Base-by-base conservation (phyloP, 345 rosid species). In the Eucalyptus victrix region DNA sequence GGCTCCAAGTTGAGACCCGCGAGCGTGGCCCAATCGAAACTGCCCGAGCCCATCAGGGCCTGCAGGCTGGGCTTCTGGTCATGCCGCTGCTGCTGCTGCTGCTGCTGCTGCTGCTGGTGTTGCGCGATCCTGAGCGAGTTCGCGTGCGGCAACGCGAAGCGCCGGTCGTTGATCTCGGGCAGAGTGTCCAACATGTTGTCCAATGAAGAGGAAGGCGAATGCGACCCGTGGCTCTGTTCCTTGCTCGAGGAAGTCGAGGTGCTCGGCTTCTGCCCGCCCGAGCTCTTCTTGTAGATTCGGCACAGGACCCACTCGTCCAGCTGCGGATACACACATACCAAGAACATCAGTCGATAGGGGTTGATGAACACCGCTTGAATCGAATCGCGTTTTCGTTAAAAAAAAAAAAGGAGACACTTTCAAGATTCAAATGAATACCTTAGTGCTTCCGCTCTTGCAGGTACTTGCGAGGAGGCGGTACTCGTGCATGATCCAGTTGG, bases 401-500 rank as follows among this genome's bases (percentile, higher is more conserved):
- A 18, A 19, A 56, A 11, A 21, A 40, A 40, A 19, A 8, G 10
- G 42, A 42, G 30, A 76, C 9, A 76, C 4, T 23, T 23, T 40
- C 4, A 37, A 76, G 85, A 37, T 76, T 19, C 44, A 21, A 40
- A 23, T 23, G 16, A 76, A 47, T 91, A 97, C 98, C 96, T 89
- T 96, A 45, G 97, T 26, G 94, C 97, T 95, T 87, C 98, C 97
- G 62, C n/a, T 88, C 89, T 93, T 94, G 50, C 96, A 92, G 87
- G 94, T 88, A 44, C 89, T 56, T 34, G 93, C 98, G n/a, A 76
- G 28, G 86, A 98, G 95, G 81, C 99, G 97, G 89, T 96, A 98
- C 89, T 98, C 99, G 81, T 98, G 99, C 99, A 98, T 97, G 88
- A 98, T 98, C 99, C 99, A 98, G 93, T 97, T 98, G 21, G 99